These are phyloP conservation scores for Gnomoniopsis sp. DNA, from an alignment of 2,329 filamentous ascomycete genomes.

Conservation along the genomic window DNA sequence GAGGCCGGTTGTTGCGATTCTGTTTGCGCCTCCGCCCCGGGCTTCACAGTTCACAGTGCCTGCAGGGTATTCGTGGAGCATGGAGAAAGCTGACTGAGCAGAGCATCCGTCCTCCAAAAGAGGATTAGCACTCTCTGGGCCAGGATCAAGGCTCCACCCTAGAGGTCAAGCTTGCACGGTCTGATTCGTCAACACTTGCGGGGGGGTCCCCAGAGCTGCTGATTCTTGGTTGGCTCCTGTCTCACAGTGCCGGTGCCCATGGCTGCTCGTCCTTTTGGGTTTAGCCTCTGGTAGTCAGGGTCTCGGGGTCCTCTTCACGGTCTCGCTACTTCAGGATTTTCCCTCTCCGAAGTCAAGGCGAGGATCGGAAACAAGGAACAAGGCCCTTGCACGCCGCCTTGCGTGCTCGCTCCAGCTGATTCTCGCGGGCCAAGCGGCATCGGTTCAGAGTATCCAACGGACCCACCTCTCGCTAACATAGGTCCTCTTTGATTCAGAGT, in stretches of 20 bases:
- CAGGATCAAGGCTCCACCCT: not conserved
- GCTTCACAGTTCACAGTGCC: conserved; percentile 3
- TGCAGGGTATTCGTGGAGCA: not conserved
- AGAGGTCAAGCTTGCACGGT: not conserved
- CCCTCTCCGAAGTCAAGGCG: not conserved
- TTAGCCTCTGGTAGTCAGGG: not conserved
- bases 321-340: conserved; percentile 3
- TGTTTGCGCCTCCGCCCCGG: not conserved
- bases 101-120: not conserved
- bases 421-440: too few species aligned
- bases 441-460: too few species aligned
- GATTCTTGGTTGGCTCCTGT: conserved; percentile 5
- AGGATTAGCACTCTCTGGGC: not conserved
- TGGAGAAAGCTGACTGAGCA: not conserved
- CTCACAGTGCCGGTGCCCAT: not conserved
- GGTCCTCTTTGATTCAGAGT: too few species aligned
- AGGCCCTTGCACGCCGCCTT: not conserved
- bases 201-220: not conserved
- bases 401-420: too few species aligned
- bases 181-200: not conserved
- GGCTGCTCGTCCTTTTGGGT: not conserved
- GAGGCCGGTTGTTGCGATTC: conserved; percentile 16
- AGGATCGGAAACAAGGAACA: too few species aligned
- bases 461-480: too few species aligned
- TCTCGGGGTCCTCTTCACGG: not conserved